These are phyloP conservation scores for Penicillium sp. DNA, from an alignment of 2,329 filamentous ascomycete genomes.

Conservation along the genomic window DNA sequence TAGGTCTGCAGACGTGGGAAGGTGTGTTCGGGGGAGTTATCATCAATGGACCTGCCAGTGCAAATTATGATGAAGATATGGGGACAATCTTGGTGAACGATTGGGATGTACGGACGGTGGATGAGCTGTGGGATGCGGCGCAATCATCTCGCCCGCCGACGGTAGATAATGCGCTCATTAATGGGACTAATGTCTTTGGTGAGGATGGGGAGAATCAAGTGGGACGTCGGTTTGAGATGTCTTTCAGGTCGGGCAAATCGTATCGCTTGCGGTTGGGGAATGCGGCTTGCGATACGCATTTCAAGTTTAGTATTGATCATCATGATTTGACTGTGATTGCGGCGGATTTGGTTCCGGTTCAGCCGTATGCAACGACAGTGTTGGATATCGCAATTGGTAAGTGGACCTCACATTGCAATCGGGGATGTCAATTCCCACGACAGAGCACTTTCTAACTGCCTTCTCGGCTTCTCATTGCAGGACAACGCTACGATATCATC, in stretches of 20 bases:
- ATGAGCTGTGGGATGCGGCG: conserved; percentile 26
- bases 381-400: conserved; percentile 50
- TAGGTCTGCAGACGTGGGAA: conserved; percentile 46
- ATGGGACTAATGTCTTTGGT: conserved; percentile 41
- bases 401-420: background rate
- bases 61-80: conserved; percentile 42
- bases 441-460: background rate
- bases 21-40: conserved; percentile 64
- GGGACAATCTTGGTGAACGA: conserved; percentile 40
- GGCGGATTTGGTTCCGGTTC: conserved; percentile 60
- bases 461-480: conserved; percentile 11
- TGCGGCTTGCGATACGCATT: conserved; percentile 28
- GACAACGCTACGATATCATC: conserved; percentile 45
- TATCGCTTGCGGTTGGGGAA: conserved; percentile 35
- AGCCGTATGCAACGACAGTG: conserved; percentile 54
- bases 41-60: conserved; percentile 43
- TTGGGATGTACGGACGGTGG: conserved; percentile 31
- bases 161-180: conserved; percentile 52
- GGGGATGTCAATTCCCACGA: background rate
- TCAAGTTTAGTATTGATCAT: conserved; percentile 52
- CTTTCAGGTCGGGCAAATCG: conserved; percentile 43
- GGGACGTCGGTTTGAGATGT: conserved; percentile 48
- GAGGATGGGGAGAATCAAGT: conserved; percentile 7
- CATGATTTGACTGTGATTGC: conserved; percentile 62
- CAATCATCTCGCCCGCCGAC: conserved; percentile 26